Evolutionary conservation across 208 protist species (phyloP).

Genomic region (Trypanosoma theileri): DNA sequence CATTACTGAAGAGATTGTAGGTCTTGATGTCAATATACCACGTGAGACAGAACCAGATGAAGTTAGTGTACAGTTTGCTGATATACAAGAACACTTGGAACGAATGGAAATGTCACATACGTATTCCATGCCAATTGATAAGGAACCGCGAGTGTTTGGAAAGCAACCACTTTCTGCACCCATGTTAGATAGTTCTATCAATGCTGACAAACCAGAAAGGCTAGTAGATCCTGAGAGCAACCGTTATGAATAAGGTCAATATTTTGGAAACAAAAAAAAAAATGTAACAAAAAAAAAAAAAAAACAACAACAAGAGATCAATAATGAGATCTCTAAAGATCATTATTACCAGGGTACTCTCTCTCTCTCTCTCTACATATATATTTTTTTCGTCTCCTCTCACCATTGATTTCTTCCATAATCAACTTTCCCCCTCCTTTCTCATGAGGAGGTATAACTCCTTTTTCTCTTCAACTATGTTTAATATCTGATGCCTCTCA

Average conservation of each 20-base stretch:
- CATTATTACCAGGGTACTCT: too few species aligned
- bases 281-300: constrained; percentile 25
- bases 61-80: constrained; percentile 30
- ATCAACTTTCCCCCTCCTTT: too few species aligned
- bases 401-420: too few species aligned
- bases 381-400: too few species aligned
- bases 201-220: constrained; percentile 20
- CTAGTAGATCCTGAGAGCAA: neutral
- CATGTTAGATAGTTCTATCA: constrained; percentile 28
- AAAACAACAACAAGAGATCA: constrained; percentile 10
- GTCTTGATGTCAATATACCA: constrained; percentile 33
- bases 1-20: constrained; percentile 50
- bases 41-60: constrained; percentile 31
- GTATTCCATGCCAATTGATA: constrained; percentile 76
- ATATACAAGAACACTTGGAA: constrained; percentile 42
- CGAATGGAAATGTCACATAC: constrained; percentile 53
- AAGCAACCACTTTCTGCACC: constrained; percentile 32
- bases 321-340: too few species aligned
- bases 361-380: too few species aligned
- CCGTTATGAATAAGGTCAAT: too few species aligned
- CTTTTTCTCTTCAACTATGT: too few species aligned
- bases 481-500: too few species aligned
- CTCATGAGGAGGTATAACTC: too few species aligned
- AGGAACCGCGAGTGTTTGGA: constrained; percentile 39
- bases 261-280: neutral